Evolutionary conservation across 148 eudicot species (phyloP).

Genomic region (Fagopyrum homotropicum): DNA sequence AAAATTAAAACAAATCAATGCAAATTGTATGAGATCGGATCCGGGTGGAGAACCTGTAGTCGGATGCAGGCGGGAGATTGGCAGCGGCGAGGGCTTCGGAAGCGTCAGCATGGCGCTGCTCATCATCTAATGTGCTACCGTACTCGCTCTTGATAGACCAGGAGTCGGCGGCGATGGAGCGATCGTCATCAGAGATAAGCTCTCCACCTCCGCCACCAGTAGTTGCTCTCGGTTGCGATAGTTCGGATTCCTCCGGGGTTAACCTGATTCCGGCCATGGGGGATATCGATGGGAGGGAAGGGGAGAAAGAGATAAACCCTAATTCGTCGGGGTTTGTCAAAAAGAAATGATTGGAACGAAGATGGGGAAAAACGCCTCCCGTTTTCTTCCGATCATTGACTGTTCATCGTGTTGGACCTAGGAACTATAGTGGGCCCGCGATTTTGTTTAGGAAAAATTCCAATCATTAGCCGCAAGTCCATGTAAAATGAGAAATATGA

Average conservation of each 20-base stretch:
- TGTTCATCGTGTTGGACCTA: constrained; percentile 1
- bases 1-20: neutral
- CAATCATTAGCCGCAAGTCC: too few species aligned
- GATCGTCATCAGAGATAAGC: constrained; percentile 96
- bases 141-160: constrained; percentile 99
- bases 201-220: constrained; percentile 28
- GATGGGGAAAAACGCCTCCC: neutral
- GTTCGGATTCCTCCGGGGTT: constrained; percentile 62
- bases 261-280: constrained; percentile 79
- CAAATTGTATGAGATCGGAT: neutral
- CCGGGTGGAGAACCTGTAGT: constrained; percentile 46
- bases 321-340: constrained; percentile 16
- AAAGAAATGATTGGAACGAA: constrained; percentile 15
- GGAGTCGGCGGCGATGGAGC: constrained; percentile 91
- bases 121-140: constrained; percentile 90
- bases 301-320: constrained; percentile 25
- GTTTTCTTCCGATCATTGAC: constrained; percentile 11
- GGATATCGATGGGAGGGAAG: neutral
- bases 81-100: constrained; percentile 81
- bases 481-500: too few species aligned
- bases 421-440: neutral
- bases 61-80: constrained; percentile 64
- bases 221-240: constrained; percentile 44
- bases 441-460: neutral
- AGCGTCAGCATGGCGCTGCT: constrained; percentile 96